A percentile compares a stretch with the other conserved stretches of the same genome.
Evolutionary conservation across 495 filamentous ascomycete species (phyloP).

Genomic region (Penicillium cinerascens): DNA sequence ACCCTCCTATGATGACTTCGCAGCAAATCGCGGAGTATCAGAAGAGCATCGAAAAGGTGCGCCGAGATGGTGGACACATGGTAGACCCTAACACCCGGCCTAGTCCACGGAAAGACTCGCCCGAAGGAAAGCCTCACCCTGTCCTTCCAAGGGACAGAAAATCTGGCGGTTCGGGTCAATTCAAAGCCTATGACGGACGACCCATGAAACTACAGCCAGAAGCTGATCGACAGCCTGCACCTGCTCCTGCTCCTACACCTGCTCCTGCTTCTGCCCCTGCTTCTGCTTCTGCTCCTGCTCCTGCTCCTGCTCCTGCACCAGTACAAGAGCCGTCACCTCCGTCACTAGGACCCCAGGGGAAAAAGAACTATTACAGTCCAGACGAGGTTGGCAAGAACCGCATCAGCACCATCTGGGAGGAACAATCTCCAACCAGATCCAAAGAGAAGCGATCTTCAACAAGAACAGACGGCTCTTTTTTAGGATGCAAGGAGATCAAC

Average conservation of each 20-base stretch:
- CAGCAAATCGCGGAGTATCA: slow-evolving; percentile 43
- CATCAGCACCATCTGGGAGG: slow-evolving; percentile 40
- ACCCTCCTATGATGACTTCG: slow-evolving; percentile 38
- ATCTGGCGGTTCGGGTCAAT: not conserved
- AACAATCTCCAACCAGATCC: slow-evolving; percentile 23
- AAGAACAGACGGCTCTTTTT: slow-evolving; percentile 43
- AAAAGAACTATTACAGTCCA: slow-evolving; percentile 37
- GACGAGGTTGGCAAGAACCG: slow-evolving; percentile 43
- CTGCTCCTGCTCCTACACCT: slow-evolving; percentile 1
- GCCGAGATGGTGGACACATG: slow-evolving; percentile 26
- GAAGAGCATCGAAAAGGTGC: slow-evolving; percentile 34
- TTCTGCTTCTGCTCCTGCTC: not conserved
- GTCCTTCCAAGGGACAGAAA: slow-evolving; percentile 6
- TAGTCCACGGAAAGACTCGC: slow-evolving; percentile 30
- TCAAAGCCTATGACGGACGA: slow-evolving; percentile 24
- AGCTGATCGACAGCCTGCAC: slow-evolving; percentile 3
- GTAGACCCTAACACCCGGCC: slow-evolving; percentile 32
- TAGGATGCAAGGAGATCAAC: slow-evolving; percentile 46
- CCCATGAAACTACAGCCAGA: slow-evolving; percentile 8
- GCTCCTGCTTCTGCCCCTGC: not conserved
- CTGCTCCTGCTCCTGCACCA: slow-evolving; percentile 1
- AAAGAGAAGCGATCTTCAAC: slow-evolving; percentile 21
- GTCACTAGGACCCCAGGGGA: slow-evolving; percentile 1
- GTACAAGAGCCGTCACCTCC: no score
- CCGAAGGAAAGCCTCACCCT: slow-evolving; percentile 16